Evolutionary conservation across 164 flowering plant species (phyloP).

Genomic region (Chloranthus sessilifolius): DNA sequence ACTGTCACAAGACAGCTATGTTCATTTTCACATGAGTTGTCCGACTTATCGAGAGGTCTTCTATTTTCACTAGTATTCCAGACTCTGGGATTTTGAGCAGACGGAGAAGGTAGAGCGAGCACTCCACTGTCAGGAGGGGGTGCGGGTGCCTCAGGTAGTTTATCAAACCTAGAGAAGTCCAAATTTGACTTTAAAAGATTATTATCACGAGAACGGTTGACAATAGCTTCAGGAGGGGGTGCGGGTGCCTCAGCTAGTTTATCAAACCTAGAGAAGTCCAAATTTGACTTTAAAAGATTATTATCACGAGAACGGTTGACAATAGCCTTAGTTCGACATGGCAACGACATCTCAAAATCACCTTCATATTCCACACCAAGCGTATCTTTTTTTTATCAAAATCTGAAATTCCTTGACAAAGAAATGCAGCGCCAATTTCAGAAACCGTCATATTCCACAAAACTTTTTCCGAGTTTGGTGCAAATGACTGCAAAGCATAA

Average conservation of each 20-base stretch:
- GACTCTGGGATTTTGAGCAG: conserved; percentile 1
- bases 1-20: conserved; percentile 4
- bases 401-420: conserved; percentile 32
- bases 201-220: conserved; percentile 24
- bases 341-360: conserved; percentile 27
- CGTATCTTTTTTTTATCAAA: conserved; percentile 4
- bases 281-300: conserved; percentile 9
- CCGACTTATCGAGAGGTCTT: not conserved
- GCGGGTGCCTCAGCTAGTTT: too few relatives aligned
- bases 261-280: too few relatives aligned
- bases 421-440: conserved; percentile 40
- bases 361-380: conserved; percentile 17
- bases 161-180: conserved; percentile 6
- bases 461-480: conserved; percentile 29
- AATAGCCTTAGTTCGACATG: conserved; percentile 29
- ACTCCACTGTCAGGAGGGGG: too few relatives aligned
- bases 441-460: conserved; percentile 51
- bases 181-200: conserved; percentile 9
- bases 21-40: conserved; percentile 5
- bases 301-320: conserved; percentile 26
- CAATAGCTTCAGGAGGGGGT: conserved; percentile 21
- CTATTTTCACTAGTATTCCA: conserved; percentile 5
- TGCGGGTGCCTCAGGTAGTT: conserved; percentile 6
- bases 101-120: conserved; percentile 19
- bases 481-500: conserved; percentile 31